Evolutionary conservation across 352 stramenopile genomes (phyloP).

Genomic region (Phytophthora nicotianae): DNA sequence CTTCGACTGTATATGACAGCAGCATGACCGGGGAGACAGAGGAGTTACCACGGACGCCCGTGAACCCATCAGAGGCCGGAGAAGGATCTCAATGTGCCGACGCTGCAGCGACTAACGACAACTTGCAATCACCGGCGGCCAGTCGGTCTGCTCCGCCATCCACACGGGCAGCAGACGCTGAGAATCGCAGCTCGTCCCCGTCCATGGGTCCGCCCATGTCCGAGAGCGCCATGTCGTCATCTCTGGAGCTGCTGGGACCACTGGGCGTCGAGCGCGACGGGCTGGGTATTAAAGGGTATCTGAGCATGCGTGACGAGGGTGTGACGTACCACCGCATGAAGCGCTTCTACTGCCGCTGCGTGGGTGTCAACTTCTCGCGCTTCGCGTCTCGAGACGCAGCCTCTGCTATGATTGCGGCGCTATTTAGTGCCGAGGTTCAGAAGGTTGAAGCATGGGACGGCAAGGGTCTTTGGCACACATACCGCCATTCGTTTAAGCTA

Average conservation of each 20-base stretch:
- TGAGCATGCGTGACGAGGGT: constrained; percentile 84
- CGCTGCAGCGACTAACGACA: constrained; percentile 11
- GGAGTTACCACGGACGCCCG: constrained; percentile 21
- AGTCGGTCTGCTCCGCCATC: constrained; percentile 20
- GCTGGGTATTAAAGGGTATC: constrained; percentile 73
- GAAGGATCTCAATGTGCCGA: constrained; percentile 30
- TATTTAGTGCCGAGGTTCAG: constrained; percentile 72
- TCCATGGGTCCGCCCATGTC: constrained; percentile 31
- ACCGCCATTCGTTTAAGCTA: constrained; percentile 86
- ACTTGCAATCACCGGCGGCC: constrained; percentile 20
- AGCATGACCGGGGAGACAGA: constrained; percentile 31
- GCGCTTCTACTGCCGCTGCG: constrained; percentile 80
- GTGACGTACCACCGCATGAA: constrained; percentile 89
- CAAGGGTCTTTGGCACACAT: constrained; percentile 80
- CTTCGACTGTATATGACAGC: constrained; percentile 23
- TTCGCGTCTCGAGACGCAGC: constrained; percentile 74
- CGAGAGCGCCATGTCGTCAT: constrained; percentile 26
- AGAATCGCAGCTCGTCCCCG: constrained; percentile 18
- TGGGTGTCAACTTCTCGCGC: constrained; percentile 81
- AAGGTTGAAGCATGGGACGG: constrained; percentile 88
- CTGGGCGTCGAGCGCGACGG: constrained; percentile 62
- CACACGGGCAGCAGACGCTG: constrained; percentile 19
- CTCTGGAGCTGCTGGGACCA: constrained; percentile 33
- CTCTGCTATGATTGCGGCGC: constrained; percentile 58
- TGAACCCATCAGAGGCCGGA: constrained; percentile 19